A percentile compares a stretch with the other conserved stretches of the same genome.
Conservation (phyloP, 2,329 filamentous ascomycete genomes). For the Phoma sp. region DNA sequence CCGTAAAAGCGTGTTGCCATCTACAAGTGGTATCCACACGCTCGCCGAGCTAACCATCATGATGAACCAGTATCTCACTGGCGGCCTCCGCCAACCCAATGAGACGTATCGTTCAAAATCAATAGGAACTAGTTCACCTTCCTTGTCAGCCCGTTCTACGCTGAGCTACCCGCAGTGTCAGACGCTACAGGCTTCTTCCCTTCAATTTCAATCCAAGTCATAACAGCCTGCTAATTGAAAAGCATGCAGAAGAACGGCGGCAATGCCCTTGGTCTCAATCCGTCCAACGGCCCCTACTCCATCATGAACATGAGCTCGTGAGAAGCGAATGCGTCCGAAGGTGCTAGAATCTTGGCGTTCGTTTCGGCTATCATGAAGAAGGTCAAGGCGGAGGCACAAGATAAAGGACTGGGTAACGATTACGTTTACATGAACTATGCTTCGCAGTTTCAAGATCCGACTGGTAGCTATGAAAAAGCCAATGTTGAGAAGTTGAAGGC, state of each 20-base stretch:
- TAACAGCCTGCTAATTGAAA: constrained; percentile 20
- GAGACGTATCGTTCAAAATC: constrained; percentile 17
- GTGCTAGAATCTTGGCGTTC: constrained; percentile 20
- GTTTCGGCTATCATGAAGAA: constrained; percentile 17
- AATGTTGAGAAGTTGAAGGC: constrained; percentile 45
- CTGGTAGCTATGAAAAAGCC: constrained; percentile 51
- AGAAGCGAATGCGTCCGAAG: constrained; percentile 26
- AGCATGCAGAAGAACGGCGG: constrained; percentile 29
- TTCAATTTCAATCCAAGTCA: constrained; percentile 24
- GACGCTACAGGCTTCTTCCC: constrained; percentile 10
- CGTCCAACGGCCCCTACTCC: constrained; percentile 22
- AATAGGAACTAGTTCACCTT: constrained; percentile 17
- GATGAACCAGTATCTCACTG: background rate
- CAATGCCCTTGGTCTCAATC: constrained; percentile 27
- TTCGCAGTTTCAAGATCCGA: constrained; percentile 50
- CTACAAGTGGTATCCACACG: constrained; percentile 29
- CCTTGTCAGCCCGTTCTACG: constrained; percentile 20
- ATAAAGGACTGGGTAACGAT: constrained; percentile 17
- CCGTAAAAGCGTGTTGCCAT: background rate
- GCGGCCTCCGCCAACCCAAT: constrained; percentile 13
- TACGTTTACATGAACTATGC: constrained; percentile 60
- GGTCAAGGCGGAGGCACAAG: constrained; percentile 15
- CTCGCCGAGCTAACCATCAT: constrained; percentile 29
- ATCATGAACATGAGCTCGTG: constrained; percentile 26
- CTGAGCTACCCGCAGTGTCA: constrained; percentile 4